A percentile compares a stretch with the other conserved stretches of the same genome.
phyloP scores from a whole-genome alignment of 306 rosid genomes.

The Aeschynomene evenia region DNA sequence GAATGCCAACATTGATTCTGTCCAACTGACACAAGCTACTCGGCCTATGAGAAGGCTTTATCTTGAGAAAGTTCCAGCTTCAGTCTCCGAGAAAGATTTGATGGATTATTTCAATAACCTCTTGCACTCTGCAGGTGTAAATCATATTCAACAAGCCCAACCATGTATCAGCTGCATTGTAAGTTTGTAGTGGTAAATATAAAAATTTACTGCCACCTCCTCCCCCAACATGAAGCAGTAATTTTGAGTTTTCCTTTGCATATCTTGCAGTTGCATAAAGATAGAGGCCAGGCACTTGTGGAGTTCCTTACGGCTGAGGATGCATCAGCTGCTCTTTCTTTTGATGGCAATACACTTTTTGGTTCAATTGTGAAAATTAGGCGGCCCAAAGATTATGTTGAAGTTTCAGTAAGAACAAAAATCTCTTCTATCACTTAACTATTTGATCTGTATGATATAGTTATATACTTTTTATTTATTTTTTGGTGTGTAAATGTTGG shows the following conservation, averaged over 20 bases:
- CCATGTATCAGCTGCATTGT: constrained; percentile 92
- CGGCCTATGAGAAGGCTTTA: constrained; percentile 93
- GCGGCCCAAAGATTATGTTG: constrained; percentile 91
- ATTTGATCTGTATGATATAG: constrained; percentile 1
- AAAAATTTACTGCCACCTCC: constrained; percentile 3
- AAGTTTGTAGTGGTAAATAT: constrained; percentile 40
- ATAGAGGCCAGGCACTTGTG: constrained; percentile 79
- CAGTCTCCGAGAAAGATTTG: constrained; percentile 72
- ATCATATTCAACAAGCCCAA: constrained; percentile 63
- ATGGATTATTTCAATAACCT: constrained; percentile 71
- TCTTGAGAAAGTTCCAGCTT: constrained; percentile 80
- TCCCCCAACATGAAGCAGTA: neutral
- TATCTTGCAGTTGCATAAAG: constrained; percentile 74
- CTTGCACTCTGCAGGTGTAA: constrained; percentile 58
- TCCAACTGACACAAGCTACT: constrained; percentile 92
- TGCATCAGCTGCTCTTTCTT: constrained; percentile 86
- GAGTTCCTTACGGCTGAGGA: constrained; percentile 94
- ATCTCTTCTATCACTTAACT: constrained; percentile 31
- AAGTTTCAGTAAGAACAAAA: constrained; percentile 75
- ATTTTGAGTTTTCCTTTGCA: constrained; percentile 34
- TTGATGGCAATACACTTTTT: constrained; percentile 68
- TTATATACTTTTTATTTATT: neutral
- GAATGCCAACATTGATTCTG: constrained; percentile 57
- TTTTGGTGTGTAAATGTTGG: constrained; percentile 1
- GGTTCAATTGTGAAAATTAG: constrained; percentile 74